Evolutionary conservation across 148 eudicot species (phyloP), one percentile per base, ranked within the genome.

Genomic region (Rhododendron ferrugineum): DNA sequence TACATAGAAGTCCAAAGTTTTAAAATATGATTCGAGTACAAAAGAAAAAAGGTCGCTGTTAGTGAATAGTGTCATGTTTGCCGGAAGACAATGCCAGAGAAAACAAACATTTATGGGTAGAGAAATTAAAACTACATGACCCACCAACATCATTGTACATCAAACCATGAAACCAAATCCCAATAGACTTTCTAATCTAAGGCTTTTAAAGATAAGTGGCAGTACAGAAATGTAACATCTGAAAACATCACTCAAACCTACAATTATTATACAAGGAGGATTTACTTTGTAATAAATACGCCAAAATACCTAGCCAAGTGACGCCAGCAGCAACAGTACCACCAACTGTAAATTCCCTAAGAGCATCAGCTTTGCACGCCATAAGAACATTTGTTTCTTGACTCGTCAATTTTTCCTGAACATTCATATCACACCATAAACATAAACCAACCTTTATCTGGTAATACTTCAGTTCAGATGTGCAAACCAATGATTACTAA

Each of bases 271-370:
- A 30, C 11, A 14, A n/a, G 16, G 0, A 2, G 78, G 13, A n/a
- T 49, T n/a, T 73, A 66, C 34, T 34, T 11, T 36, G 42, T 8
- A 66, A 30, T 82, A 68, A 74, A 28, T 30, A 84, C 1, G 77
- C 10, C 42, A 54, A 54, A 49, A 2, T 88, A 92, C 94, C 94
- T 66, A 92, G 83, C 90, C 90, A 93, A 11, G 87, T 78, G 62
- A 90, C 32, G 60, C 79, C 76, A 7, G 86, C 84, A 68, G 90
- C 90, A 81, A 79, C 88, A 56, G 87, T 82, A 60, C 84, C 86
- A 26, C 89, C 92, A 74, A 91, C 32, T 22, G 86, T 80, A 56
- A 86, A 88, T 64, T 84, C 89, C 85, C 70, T 88, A 34, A 91
- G 22, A 50, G 90, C 90, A 26, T 86, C 77, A 56, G 88, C 62